Conservation (phyloP, 2,329 filamentous ascomycete genomes). For the Diaporthe citri region DNA sequence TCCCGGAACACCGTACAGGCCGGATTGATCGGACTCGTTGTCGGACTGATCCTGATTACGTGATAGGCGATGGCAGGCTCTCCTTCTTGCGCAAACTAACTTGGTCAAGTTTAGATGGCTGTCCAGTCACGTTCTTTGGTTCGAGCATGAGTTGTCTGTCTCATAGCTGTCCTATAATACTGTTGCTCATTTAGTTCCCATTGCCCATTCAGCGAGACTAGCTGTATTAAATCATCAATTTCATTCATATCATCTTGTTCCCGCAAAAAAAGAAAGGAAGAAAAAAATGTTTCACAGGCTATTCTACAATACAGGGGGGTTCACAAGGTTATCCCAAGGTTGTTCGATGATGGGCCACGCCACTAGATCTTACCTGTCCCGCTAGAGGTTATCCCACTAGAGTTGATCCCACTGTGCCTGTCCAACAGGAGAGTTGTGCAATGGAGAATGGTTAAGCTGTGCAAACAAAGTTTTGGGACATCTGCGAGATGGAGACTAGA, state of each 20-base stretch:
- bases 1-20: neutral
- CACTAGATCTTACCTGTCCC: no score
- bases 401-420: no score
- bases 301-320: neutral
- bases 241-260: neutral
- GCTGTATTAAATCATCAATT: slow-evolving; percentile 20
- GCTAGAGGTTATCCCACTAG: neutral
- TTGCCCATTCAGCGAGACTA: slow-evolving; percentile 1
- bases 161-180: slow-evolving; percentile 7
- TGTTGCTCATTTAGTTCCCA: slow-evolving; percentile 23
- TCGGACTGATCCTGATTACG: slow-evolving; percentile 13
- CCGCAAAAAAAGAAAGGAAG: no score
- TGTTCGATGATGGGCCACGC: no score
- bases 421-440: neutral
- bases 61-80: slow-evolving; percentile 3
- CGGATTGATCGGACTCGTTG: neutral
- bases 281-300: neutral
- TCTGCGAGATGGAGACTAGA: neutral
- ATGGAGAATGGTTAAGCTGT: neutral
- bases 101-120: slow-evolving; percentile 11
- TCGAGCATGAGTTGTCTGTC: slow-evolving; percentile 15
- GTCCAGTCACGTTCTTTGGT: neutral
- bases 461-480: no score
- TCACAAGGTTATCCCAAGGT: neutral
- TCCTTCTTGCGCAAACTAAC: slow-evolving; percentile 2